Base-by-base conservation (phyloP, 352 stramenopile species). In the Globisporangium megalacanthum region DNA sequence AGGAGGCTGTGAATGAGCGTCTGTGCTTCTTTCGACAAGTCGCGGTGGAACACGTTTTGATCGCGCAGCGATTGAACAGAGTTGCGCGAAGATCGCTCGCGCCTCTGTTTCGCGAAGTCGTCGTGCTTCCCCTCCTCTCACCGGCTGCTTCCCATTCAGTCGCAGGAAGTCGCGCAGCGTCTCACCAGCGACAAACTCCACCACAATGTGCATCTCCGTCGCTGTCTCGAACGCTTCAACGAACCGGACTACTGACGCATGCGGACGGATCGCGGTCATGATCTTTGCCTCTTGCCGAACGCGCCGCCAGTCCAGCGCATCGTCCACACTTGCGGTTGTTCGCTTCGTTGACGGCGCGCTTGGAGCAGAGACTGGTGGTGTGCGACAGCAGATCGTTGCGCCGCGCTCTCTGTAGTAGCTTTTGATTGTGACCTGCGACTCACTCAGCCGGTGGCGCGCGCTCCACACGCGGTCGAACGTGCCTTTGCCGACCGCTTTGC, bases 31-130 rank as follows among this genome's bases (percentile, higher is more conserved):
- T 48, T 39, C 0, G 75, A 84, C 4, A 92, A 61, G 56, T 92
- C 82, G 17, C 82, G 72, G 45, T 92, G 78, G 55, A 90, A 79
- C 35, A 89, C 62, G 22, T 73, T 49, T 35, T 86, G 76, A 1
- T 49, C 50, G 52, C 89, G 82, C 19, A 92, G 66, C 13, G 67
- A 65, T 22, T 49, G 54, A 6, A 91, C 67, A 62, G 9, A 88
- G 50, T 14, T 82, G 67, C 0, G 31, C 49, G 49, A 90, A 87
- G 47, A 90, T 68, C 3, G 14, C 33, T 45, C 62, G 67, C 9
- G 72, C 75, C 17, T 62, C 54, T 6, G 20, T 10, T 56, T 90
- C 77, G 10, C 46, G 13, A 1, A 90, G 56, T 25, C 68, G 61
- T 29, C 50, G 49, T 1, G 39, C 7, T 4, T 42, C 19, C 1